Evolutionary conservation across 805 yeast genomes (phyloP), one percentile per base, ranked within the genome.

Genomic region (Metschnikowia borealis): DNA sequence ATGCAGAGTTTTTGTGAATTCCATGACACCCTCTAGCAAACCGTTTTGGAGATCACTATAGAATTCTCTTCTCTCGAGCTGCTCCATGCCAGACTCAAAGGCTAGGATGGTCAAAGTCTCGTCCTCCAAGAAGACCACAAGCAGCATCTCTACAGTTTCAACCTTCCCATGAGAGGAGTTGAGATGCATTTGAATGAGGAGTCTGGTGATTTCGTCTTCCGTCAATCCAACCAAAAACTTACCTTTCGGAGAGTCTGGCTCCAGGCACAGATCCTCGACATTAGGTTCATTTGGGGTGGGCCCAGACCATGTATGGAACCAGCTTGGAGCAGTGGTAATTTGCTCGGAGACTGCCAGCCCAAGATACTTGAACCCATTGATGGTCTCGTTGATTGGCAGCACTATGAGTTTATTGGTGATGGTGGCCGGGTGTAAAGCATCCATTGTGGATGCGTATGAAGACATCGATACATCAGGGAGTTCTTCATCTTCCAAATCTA

Each of bases 311-410:
- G 37, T 13, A 14, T 41, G 29, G 4, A 44, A 35, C 60, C 58
- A 56, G 23, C 41, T 46, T 3, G 57, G 55, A 10, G 53, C 53
- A 3, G 47, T 48, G 26, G 54, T 46, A 11, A 57, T 46, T 18
- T 49, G 55, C 18, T 55, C 59, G 21, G 55, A 46, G 17, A 57
- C 52, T 2, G 56, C 56, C 48, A 51, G 46, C 1, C 67, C 63
- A 8, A 65, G 49, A n/a, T 55, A 60, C 48, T 59, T 61, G 59
- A 71, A 62, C 13, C 70, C 69, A 43, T 60, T 66, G 39, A 73
- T 63, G 0, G 77, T 71, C 38, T 59, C 63, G 43, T 60, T 66
- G 5, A 73, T 40, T 1, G 78, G 78, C 68, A 62, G 69, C 8
- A 72, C 62, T 5, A 73, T 70, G 31, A 70, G 59, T 47, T 63